Evolutionary conservation across 805 yeast genomes (phyloP).

Genomic region (Cyberlindnera xishuangbannaensis): DNA sequence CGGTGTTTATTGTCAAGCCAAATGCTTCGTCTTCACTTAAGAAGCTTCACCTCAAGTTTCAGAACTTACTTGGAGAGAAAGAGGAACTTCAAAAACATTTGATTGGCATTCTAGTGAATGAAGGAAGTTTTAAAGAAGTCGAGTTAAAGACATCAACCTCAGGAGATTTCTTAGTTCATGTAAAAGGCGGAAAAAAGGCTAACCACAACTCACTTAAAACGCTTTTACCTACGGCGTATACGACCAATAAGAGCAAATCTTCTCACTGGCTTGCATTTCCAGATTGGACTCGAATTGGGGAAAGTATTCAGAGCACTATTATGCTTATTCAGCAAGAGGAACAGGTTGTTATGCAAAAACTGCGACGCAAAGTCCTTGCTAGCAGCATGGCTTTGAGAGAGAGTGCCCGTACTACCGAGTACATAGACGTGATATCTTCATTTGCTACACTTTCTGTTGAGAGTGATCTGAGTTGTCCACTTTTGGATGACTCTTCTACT

Average conservation of each 20-base stretch:
- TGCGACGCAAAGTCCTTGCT: constrained; percentile 42
- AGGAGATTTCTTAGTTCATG: constrained; percentile 42
- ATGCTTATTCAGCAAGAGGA: constrained; percentile 52
- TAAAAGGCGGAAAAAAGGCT: constrained; percentile 27
- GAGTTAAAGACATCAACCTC: constrained; percentile 36
- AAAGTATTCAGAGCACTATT: constrained; percentile 37
- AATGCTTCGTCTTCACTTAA: constrained; percentile 7
- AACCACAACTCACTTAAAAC: constrained; percentile 6
- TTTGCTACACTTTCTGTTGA: constrained; percentile 72
- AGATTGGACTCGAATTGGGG: constrained; percentile 51
- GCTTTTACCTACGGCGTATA: constrained; percentile 19
- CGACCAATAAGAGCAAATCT: constrained; percentile 31
- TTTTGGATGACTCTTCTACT: constrained; percentile 40
- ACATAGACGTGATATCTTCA: constrained; percentile 65
- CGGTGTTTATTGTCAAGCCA: constrained; percentile 8
- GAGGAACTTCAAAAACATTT: constrained; percentile 4
- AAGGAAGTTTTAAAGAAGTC: constrained; percentile 27
- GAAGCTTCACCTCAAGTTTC: constrained; percentile 6
- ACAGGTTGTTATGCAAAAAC: constrained; percentile 38
- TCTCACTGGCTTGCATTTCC: constrained; percentile 40
- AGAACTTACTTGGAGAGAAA: constrained; percentile 4
- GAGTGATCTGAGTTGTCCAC: constrained; percentile 60
- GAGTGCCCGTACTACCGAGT: constrained; percentile 49
- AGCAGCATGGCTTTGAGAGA: constrained; percentile 38
- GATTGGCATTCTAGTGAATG: constrained; percentile 13